Evolutionary conservation across 805 yeast genomes (phyloP).

Genomic region (Candida jianshihensis): DNA sequence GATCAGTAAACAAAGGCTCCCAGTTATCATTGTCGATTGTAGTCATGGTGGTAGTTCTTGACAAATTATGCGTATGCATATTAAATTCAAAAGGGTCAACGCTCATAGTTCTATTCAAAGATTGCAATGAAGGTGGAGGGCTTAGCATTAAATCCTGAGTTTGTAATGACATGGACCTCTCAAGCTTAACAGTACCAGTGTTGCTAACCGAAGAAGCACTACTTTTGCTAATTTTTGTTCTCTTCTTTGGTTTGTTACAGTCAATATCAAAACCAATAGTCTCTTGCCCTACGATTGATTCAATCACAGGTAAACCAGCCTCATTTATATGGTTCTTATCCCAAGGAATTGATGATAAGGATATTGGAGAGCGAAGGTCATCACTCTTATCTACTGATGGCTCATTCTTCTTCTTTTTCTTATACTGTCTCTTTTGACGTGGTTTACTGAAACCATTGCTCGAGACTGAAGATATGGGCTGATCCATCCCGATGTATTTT

Average conservation of each 20-base stretch:
- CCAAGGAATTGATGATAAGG: constrained; percentile 1
- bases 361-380: constrained; percentile 20
- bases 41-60: constrained; percentile 17
- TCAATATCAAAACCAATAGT: neutral
- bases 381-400: constrained; percentile 4
- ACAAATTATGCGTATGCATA: constrained; percentile 1
- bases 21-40: constrained; percentile 11
- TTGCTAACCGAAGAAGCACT: neutral
- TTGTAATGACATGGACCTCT: constrained; percentile 12
- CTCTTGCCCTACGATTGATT: neutral
- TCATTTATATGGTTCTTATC: neutral
- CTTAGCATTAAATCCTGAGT: constrained; percentile 5
- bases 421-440: constrained; percentile 16
- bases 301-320: constrained; percentile 8
- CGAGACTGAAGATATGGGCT: neutral
- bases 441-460: too few species aligned
- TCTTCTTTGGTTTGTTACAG: constrained; percentile 8
- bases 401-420: constrained; percentile 16
- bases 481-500: constrained; percentile 13
- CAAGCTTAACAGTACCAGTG: constrained; percentile 9
- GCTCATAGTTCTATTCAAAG: constrained; percentile 2
- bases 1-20: neutral
- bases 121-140: constrained; percentile 6
- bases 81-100: constrained; percentile 2
- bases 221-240: constrained; percentile 3